Percentiles rank a stretch among this genome's conserved stretches.
Evolutionary conservation across 129 eudicot species (phyloP).

Genomic region (Rutidosis leptorrhynchoides): DNA sequence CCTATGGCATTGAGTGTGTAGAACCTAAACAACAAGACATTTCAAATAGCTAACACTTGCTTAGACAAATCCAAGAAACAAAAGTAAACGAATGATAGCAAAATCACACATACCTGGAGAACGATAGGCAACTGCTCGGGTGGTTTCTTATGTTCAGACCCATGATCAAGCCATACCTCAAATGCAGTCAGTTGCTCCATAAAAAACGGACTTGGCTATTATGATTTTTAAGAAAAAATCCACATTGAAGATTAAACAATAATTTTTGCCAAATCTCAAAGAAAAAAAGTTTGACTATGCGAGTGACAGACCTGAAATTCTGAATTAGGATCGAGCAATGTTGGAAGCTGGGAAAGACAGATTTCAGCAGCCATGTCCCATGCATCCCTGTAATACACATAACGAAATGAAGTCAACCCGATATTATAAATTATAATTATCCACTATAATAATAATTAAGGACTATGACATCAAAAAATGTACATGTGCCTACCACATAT

Average conservation of each 20-base stretch:
- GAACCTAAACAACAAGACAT: conserved; percentile 44
- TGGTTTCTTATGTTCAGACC: conserved; percentile 90
- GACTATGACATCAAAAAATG: neutral
- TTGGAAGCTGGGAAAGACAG: conserved; percentile 92
- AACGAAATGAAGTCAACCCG: conserved; percentile 14
- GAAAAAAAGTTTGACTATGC: neutral
- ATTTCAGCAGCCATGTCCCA: conserved; percentile 99
- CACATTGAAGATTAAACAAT: neutral
- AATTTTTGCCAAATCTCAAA: neutral
- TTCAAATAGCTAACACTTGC: conserved; percentile 4
- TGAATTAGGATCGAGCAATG: conserved; percentile 74
- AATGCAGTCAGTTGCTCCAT: conserved; percentile 94
- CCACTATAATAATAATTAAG: neutral
- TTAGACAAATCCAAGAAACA: conserved; percentile 10
- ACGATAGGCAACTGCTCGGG: conserved; percentile 99
- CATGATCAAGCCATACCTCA: conserved; percentile 98
- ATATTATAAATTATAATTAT: no score
- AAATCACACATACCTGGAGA: conserved; percentile 61
- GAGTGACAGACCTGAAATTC: conserved; percentile 75
- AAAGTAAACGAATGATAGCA: neutral
- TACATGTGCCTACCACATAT: conserved; percentile 72
- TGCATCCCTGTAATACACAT: conserved; percentile 69
- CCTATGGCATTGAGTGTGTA: conserved; percentile 92
- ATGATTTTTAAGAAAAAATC: neutral
- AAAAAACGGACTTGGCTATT: conserved; percentile 95